A percentile compares a stretch with the other conserved stretches of the same genome.
Evolutionary conservation across 345 rosid species (phyloP).

Genomic region (Eucalyptus curtisii): DNA sequence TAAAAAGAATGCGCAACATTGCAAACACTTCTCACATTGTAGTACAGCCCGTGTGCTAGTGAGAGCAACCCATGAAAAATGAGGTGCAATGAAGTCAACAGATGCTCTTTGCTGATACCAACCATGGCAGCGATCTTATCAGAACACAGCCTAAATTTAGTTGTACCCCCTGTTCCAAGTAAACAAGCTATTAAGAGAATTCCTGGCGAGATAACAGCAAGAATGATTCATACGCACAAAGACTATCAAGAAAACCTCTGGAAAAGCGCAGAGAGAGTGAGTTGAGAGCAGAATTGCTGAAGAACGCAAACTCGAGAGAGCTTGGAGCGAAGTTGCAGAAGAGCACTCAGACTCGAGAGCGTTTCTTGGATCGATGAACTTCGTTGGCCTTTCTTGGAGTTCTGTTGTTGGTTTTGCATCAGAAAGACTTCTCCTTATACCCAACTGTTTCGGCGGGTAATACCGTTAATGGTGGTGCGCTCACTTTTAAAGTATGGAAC

Average conservation of each 20-base stretch:
- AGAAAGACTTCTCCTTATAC: background rate
- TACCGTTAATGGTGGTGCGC: background rate
- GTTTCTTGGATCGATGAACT: background rate
- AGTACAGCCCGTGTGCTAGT: background rate
- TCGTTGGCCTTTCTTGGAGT: background rate
- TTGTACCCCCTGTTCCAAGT: background rate
- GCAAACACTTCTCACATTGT: background rate
- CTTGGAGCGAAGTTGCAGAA: background rate
- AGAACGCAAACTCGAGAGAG: background rate
- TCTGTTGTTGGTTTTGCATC: background rate
- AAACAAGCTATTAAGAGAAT: background rate
- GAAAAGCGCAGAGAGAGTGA: background rate
- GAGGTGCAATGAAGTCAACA: background rate
- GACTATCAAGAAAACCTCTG: background rate
- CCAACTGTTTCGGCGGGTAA: background rate
- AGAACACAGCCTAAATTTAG: background rate
- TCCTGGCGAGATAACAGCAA: background rate
- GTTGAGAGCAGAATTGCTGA: background rate
- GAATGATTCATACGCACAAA: background rate
- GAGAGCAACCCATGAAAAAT: background rate
- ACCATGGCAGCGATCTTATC: background rate
- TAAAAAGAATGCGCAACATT: background rate
- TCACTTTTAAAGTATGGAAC: background rate
- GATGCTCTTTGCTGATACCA: background rate
- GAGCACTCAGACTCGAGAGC: background rate